Evolutionary conservation across 805 yeast genomes (phyloP), one percentile per base, ranked within the genome.

Genomic region (Saturnispora ahearnii): DNA sequence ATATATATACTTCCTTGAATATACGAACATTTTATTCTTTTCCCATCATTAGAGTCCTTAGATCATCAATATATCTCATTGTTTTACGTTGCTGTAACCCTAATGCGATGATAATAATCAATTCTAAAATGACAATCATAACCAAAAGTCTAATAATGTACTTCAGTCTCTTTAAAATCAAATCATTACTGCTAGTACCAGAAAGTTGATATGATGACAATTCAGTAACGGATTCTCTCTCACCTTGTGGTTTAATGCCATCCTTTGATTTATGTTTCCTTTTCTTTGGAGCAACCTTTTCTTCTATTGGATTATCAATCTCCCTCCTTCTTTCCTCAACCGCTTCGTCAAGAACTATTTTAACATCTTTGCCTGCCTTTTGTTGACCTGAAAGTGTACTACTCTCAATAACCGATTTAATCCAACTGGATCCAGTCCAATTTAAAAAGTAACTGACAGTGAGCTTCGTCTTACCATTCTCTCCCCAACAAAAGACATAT

Each of bases 391-490:
- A 78, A 43, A 73, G 69, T 12, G 96, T 82, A 50, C 90, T 90
- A 54, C 81, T 83, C 62, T 93, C 98, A 54, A 93, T 84, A 49
- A 95, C 81, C 12, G 85, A 76, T 63, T 88, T 90, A 59, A 93
- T 78, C 97, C 97, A 93, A 52, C 96, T 84, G 47, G 84, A 76
- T 2, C 93, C 96, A 0, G 84, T 78, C 99, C 99, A 93, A 43
- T 85, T 83, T 38, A 91, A 76, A 70, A 79, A 78, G 63, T 77
- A 86, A n/a, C 89, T 76, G n/a, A 85, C 66, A 41, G 68, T 69
- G 37, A 93, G 57, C 44, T 72, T 68, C 4, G 96, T 83, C 24
- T 69, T 63, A 59, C 83, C 86, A 29, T 72, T 65, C 8, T 70
- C 72, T 0, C 73, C 88, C 98, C 99, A 93, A 3, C 83, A 73